A percentile compares a stretch with the other conserved stretches of the same genome.
phyloP scores from a whole-genome alignment of 2,329 filamentous ascomycete species.

The Pseudopithomyces chartarum region DNA sequence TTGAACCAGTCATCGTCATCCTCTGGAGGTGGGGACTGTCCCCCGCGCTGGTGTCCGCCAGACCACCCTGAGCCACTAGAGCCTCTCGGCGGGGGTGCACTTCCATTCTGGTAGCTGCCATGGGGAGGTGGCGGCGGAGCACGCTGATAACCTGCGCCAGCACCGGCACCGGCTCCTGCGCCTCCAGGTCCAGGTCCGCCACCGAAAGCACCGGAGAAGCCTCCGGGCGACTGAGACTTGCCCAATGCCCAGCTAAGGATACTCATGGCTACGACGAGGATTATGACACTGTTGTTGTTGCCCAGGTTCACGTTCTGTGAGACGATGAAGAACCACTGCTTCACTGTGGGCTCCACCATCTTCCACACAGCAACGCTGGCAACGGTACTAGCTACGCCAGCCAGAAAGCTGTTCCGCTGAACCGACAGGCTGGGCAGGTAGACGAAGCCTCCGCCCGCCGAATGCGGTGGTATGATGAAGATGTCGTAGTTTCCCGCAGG shows the following conservation, averaged over 20 bases:
- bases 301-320: slow-evolving; percentile 58
- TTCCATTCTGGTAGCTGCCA: slow-evolving; percentile 39
- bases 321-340: slow-evolving; percentile 73
- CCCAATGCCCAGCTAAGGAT: slow-evolving; percentile 79
- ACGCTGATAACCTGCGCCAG: slow-evolving; percentile 35
- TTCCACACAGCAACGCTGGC: slow-evolving; percentile 74
- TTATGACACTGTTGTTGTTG: slow-evolving; percentile 70
- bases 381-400: slow-evolving; percentile 80
- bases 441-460: slow-evolving; percentile 84
- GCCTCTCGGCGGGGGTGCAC: slow-evolving; percentile 36
- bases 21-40: slow-evolving; percentile 36
- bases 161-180: slow-evolving; percentile 31
- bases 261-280: slow-evolving; percentile 75
- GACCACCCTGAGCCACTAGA: slow-evolving; percentile 25
- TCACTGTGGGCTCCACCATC: slow-evolving; percentile 73
- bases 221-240: slow-evolving; percentile 62
- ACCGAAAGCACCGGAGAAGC: slow-evolving; percentile 26
- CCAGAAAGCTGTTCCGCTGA: slow-evolving; percentile 87
- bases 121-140: slow-evolving; percentile 38
- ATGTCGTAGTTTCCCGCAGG: slow-evolving; percentile 95
- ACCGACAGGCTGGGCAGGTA: slow-evolving; percentile 90
- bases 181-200: slow-evolving; percentile 35
- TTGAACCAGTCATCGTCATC: slow-evolving; percentile 34
- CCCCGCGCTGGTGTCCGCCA: slow-evolving; percentile 36
- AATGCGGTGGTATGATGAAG: slow-evolving; percentile 93